Base-by-base conservation (phyloP, 169 alveolate species). In the Eimeria tenella region DNA sequence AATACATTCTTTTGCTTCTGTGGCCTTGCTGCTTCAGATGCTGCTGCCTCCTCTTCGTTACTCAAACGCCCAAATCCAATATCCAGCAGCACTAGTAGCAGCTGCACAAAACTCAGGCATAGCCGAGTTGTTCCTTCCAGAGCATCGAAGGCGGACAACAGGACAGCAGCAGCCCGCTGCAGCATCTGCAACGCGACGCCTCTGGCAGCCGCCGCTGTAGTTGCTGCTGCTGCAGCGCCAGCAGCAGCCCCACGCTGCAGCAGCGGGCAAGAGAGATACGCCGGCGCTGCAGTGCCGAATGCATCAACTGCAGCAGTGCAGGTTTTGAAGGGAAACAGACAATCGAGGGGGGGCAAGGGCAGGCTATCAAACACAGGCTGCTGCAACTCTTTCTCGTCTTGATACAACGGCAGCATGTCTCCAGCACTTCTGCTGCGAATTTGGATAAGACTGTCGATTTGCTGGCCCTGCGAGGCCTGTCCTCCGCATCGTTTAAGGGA, bases 291-390 rank as follows among this genome's bases (percentile, higher is more conserved):
- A 3, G 17, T 49, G n/a, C 13, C 56, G 23, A 84, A 84, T 50
- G 60, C 92, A 13, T 63, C 70, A 7, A 84, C 42, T 42, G 90
- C 90, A 21, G 73, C 52, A 49, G 42, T 56, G 60, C 79, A 50
- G 11, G 49, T 53, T 53, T 11, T 13, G 86, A 92, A 92, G 50
- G 95, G 79, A 19, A 92, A 92, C 17, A 79, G 73, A 9, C 52
- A 50, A 5, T 92, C 92, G 49, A 92, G 49, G 21, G 91, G 23
- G 19, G 95, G 95, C 56, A 92, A 77, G 25, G 95, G 95, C 73
- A 92, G 81, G 42, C 79, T 52, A 6, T 52, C 55, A 15, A 81
- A 68, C 77, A 50, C 93, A 17, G 95, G 95, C 79, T 92, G 95
- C 75, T 86, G 65, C 21, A 81, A 52, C 81, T 56, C 62, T 11